Evolutionary conservation across 164 flowering plant species (phyloP).

Genomic region (Kalanchoe fedtschenkoi): DNA sequence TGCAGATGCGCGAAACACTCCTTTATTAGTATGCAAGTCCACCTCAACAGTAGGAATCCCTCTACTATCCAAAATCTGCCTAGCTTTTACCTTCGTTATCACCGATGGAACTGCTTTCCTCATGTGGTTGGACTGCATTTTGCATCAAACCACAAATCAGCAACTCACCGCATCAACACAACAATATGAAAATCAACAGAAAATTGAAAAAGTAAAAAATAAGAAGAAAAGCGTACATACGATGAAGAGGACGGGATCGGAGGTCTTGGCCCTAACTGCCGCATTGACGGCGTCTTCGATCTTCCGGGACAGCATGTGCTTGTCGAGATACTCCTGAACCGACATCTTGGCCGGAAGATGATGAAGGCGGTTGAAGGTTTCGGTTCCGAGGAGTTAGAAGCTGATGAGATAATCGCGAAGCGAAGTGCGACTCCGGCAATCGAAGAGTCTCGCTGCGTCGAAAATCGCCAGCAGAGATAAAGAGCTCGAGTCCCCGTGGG

Average conservation of each 20-base stretch:
- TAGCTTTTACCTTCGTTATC: conserved; percentile 79
- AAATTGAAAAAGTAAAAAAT: background rate
- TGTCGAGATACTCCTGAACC: conserved; percentile 92
- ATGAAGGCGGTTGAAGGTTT: background rate
- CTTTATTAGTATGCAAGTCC: conserved; percentile 81
- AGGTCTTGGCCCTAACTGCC: conserved; percentile 86
- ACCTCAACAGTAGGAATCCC: conserved; percentile 98
- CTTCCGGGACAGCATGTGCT: conserved; percentile 84
- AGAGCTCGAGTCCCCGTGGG: background rate
- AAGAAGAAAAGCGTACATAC: conserved; percentile 22
- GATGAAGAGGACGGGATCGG: conserved; percentile 95
- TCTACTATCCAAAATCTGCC: conserved; percentile 92
- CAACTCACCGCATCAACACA: background rate
- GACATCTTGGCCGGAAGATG: conserved; percentile 61
- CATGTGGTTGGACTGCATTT: conserved; percentile 74
- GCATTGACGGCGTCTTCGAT: conserved; percentile 99
- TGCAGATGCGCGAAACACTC: conserved; percentile 77
- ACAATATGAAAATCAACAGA: no score
- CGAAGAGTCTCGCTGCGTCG: background rate
- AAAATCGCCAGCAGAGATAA: background rate
- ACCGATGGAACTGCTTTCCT: conserved; percentile 72
- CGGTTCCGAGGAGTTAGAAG: background rate
- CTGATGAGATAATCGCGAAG: background rate
- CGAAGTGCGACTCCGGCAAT: conserved; percentile 1
- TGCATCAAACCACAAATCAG: background rate